phyloP scores from a whole-genome alignment of 2,329 filamentous ascomycete species.

The Thelonectria rubi region DNA sequence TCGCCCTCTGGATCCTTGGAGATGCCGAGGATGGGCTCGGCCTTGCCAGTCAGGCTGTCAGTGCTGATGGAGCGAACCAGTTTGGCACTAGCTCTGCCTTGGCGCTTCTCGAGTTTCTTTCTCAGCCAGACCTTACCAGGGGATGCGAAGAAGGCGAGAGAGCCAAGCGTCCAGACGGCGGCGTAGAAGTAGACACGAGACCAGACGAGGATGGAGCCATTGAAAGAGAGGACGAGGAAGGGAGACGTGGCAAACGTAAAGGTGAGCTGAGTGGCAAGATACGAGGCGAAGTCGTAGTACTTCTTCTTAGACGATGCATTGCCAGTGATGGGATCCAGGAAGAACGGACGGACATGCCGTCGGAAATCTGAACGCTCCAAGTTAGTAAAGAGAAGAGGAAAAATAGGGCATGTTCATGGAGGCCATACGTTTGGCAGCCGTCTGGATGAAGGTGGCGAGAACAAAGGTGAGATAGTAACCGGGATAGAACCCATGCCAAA shows the following conservation, averaged over 20 bases:
- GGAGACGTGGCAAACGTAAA: slow-evolving; percentile 86
- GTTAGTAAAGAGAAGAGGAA: slow-evolving; percentile 8
- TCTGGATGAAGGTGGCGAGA: slow-evolving; percentile 90
- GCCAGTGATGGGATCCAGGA: slow-evolving; percentile 80
- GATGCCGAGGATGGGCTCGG: slow-evolving; percentile 77
- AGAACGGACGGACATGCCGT: slow-evolving; percentile 89
- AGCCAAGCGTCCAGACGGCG: slow-evolving; percentile 70
- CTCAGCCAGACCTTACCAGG: slow-evolving; percentile 73
- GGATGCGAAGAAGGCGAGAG: slow-evolving; percentile 80
- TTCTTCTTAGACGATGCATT: slow-evolving; percentile 75
- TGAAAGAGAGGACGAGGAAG: slow-evolving; percentile 83
- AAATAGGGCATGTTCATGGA: not conserved
- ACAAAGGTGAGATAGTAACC: slow-evolving; percentile 95
- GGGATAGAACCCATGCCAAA: slow-evolving; percentile 98
- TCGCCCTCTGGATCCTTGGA: slow-evolving; percentile 79
- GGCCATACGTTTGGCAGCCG: slow-evolving; percentile 85
- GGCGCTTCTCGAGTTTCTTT: slow-evolving; percentile 67
- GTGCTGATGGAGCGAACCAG: slow-evolving; percentile 62
- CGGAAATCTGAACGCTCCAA: slow-evolving; percentile 73
- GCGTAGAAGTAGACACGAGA: slow-evolving; percentile 88
- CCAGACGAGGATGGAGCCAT: slow-evolving; percentile 79
- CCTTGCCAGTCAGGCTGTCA: slow-evolving; percentile 62
- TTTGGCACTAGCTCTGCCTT: slow-evolving; percentile 55
- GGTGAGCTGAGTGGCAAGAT: slow-evolving; percentile 78
- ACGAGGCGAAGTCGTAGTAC: slow-evolving; percentile 86